These are phyloP conservation scores for Euphorbia peplus DNA, from an alignment of 345 rosid genomes.

Conservation along the genomic window DNA sequence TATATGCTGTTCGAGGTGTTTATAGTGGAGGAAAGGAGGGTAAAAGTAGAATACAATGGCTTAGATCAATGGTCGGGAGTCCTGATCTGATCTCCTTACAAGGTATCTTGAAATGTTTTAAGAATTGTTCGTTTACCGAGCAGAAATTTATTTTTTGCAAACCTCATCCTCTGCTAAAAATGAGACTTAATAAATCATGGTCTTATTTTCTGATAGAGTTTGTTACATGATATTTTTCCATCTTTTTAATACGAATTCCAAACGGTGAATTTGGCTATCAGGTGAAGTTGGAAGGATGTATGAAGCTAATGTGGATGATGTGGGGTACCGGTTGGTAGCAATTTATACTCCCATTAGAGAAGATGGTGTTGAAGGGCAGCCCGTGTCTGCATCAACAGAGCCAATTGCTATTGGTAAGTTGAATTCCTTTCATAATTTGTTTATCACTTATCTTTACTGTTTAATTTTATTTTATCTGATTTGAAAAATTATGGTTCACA, in stretches of 20 bases:
- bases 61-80: constrained; percentile 94
- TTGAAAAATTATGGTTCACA: background rate
- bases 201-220: background rate
- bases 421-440: background rate
- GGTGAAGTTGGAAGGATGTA: constrained; percentile 95
- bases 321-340: constrained; percentile 89
- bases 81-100: constrained; percentile 93
- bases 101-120: constrained; percentile 37
- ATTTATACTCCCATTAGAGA: constrained; percentile 84
- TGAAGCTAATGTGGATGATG: constrained; percentile 99
- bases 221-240: background rate
- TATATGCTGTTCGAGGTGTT: constrained; percentile 74
- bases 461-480: background rate
- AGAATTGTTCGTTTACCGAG: background rate
- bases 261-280: constrained; percentile 36
- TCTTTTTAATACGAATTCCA: constrained; percentile 5
- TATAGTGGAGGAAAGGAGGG: constrained; percentile 98
- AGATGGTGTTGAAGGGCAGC: constrained; percentile 94
- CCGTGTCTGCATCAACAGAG: constrained; percentile 94
- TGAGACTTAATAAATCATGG: background rate
- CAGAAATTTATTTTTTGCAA: background rate
- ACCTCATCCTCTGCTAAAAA: background rate
- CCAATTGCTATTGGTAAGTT: constrained; percentile 80
- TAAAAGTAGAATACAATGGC: constrained; percentile 95
- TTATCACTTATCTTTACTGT: background rate